A percentile compares a stretch with the other conserved stretches of the same genome.
Evolutionary conservation across 1,284 basidiomycete species (phyloP).

Genomic region (Pseudomicrostroma phylloplanum): DNA sequence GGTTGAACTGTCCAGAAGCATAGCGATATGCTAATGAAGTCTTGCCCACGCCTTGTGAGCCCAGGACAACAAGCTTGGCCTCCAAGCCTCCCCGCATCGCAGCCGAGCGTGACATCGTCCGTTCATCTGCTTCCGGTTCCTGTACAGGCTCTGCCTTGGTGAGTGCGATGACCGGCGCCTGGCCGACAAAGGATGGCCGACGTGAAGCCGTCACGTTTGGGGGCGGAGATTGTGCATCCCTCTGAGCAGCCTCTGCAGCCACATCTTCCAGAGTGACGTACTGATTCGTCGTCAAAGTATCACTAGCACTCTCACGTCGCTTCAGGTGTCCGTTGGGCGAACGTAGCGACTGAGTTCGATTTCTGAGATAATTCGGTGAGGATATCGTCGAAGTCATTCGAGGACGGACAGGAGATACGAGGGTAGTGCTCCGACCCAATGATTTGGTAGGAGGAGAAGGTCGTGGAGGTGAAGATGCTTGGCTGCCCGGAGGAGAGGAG

Average conservation of each 20-base stretch:
- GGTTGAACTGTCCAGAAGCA: constrained; percentile 63
- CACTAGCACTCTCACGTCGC: too few relatives aligned
- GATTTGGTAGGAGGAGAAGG: too few relatives aligned
- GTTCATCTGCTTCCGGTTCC: not conserved
- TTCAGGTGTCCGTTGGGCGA: too few relatives aligned
- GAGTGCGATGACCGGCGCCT: not conserved
- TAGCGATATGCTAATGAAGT: constrained; percentile 88
- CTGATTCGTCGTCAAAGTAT: not conserved
- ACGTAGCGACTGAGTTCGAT: too few relatives aligned
- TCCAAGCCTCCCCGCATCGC: constrained; percentile 57
- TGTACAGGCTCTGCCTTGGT: not conserved
- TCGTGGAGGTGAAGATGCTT: not conserved
- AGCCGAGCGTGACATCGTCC: not conserved
- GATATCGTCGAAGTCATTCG: too few relatives aligned
- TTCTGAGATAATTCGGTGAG: too few relatives aligned
- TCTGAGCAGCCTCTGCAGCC: not conserved
- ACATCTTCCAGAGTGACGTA: not conserved
- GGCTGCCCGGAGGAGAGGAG: not conserved
- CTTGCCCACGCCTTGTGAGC: constrained; percentile 91
- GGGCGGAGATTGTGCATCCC: not conserved
- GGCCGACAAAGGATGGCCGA: not conserved
- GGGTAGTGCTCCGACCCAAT: too few relatives aligned
- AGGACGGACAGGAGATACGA: too few relatives aligned
- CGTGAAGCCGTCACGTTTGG: not conserved
- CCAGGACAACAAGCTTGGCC: constrained; percentile 94